These are phyloP conservation scores for Podila horticola DNA, from an alignment of 192 early-diverging fungal species.

Conservation along the genomic window DNA sequence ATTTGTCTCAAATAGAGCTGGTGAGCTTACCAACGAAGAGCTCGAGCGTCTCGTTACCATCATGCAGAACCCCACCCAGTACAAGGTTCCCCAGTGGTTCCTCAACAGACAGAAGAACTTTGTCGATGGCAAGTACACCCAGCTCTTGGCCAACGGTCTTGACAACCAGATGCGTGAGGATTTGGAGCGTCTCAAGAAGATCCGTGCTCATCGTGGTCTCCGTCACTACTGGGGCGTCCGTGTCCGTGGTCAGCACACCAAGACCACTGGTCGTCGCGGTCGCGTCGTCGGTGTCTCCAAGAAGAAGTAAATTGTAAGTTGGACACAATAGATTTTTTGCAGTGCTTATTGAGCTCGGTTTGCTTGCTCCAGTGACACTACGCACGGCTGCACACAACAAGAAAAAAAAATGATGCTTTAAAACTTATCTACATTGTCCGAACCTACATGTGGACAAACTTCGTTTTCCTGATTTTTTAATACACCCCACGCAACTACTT, in stretches of 20 bases:
- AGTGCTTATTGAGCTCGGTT: no score
- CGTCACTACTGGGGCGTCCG: constrained; percentile 98
- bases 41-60: constrained; percentile 98
- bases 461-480: constrained; percentile 39
- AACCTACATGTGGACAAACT: constrained; percentile 55
- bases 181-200: constrained; percentile 99
- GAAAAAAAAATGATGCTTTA: constrained; percentile 47
- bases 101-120: constrained; percentile 99
- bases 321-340: no score
- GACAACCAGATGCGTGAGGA: constrained; percentile 99
- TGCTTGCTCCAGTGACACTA: neutral
- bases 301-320: constrained; percentile 86
- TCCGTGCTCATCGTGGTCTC: constrained; percentile 98
- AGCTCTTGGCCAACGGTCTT: constrained; percentile 93
- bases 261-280: constrained; percentile 97
- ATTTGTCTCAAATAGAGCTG: constrained; percentile 70
- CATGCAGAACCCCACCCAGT: constrained; percentile 99
- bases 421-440: constrained; percentile 73
- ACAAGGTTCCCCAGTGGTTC: constrained; percentile 99
- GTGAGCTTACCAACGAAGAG: constrained; percentile 97
- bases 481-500: neutral
- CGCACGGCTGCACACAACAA: neutral
- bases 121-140: constrained; percentile 93
- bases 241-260: constrained; percentile 99
- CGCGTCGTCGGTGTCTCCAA: constrained; percentile 97